A percentile compares a stretch with the other conserved stretches of the same genome.
These are phyloP conservation scores for Corynespora cassiicola DNA, from an alignment of 2,329 filamentous ascomycete genomes.

Conservation along the genomic window DNA sequence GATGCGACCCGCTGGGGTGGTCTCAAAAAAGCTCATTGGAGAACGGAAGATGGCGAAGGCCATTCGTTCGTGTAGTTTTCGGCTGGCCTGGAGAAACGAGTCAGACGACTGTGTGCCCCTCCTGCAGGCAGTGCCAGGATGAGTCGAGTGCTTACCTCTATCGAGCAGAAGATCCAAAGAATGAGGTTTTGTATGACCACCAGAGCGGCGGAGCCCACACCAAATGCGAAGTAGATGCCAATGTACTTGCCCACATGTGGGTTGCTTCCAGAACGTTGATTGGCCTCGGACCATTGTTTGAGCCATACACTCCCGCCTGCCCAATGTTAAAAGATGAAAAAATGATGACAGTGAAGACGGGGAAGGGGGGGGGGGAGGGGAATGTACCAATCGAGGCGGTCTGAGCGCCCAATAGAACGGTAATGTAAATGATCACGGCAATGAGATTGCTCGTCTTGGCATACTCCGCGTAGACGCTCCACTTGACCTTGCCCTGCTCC, in stretches of 20 bases:
- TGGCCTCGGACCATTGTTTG: slow-evolving; percentile 87
- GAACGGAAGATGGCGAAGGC: slow-evolving; percentile 96
- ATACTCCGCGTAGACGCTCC: slow-evolving; percentile 93
- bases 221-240: slow-evolving; percentile 94
- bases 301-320: slow-evolving; percentile 86
- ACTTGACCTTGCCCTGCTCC: slow-evolving; percentile 98
- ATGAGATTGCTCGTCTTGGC: slow-evolving; percentile 90
- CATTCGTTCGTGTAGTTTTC: slow-evolving; percentile 97
- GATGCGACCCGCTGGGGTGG: slow-evolving; percentile 93
- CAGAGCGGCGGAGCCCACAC: slow-evolving; percentile 81
- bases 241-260: slow-evolving; percentile 85
- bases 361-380: slow-evolving; percentile 20
- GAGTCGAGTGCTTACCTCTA: slow-evolving; percentile 71
- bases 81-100: slow-evolving; percentile 69
- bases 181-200: slow-evolving; percentile 93
- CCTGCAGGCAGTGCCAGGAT: slow-evolving; percentile 14
- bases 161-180: slow-evolving; percentile 99
- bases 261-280: slow-evolving; percentile 72
- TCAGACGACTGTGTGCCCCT: slow-evolving; percentile 24
- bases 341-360: slow-evolving; percentile 16
- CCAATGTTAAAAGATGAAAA: slow-evolving; percentile 26
- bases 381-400: slow-evolving; percentile 76
- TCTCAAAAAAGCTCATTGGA: slow-evolving; percentile 99
- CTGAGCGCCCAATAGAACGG: slow-evolving; percentile 80
- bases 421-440: slow-evolving; percentile 81